These are phyloP conservation scores for Scleroderma citrinum DNA, from an alignment of 768 basidiomycete species.

Conservation along the genomic window DNA sequence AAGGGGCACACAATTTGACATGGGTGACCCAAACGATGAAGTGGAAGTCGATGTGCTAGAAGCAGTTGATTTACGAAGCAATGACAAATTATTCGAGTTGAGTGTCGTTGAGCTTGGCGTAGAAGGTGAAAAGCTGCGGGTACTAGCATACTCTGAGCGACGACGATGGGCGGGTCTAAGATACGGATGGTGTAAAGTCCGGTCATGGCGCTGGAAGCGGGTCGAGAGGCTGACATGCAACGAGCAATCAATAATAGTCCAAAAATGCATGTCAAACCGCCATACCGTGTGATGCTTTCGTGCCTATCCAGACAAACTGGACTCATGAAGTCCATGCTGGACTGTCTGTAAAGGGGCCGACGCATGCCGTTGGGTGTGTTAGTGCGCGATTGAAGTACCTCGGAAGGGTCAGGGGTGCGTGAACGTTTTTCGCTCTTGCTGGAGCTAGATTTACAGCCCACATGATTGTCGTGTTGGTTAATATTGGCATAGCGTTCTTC, in stretches of 20 bases:
- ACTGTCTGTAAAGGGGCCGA: slow-evolving; percentile 65
- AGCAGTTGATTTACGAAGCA: slow-evolving; percentile 25
- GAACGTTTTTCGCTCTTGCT: slow-evolving; percentile 10
- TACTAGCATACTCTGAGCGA: slow-evolving; percentile 17
- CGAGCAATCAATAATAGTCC: neutral
- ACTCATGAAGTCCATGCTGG: slow-evolving; percentile 83
- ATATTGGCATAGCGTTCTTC: slow-evolving; percentile 27
- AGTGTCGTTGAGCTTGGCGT: slow-evolving; percentile 64
- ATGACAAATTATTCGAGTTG: slow-evolving; percentile 35
- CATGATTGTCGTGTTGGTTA: neutral
- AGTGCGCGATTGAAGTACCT: slow-evolving; percentile 42
- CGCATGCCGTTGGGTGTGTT: slow-evolving; percentile 44
- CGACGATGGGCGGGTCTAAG: slow-evolving; percentile 30
- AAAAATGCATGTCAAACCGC: slow-evolving; percentile 19
- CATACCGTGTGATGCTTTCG: slow-evolving; percentile 56
- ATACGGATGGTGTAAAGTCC: slow-evolving; percentile 59
- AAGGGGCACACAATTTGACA: slow-evolving; percentile 31
- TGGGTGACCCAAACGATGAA: slow-evolving; percentile 33
- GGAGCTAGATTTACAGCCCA: neutral
- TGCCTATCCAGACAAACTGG: slow-evolving; percentile 37
- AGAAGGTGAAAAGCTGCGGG: slow-evolving; percentile 33
- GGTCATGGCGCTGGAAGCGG: slow-evolving; percentile 62
- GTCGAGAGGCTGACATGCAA: slow-evolving; percentile 48
- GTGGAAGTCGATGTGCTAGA: slow-evolving; percentile 23
- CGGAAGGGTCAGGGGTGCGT: slow-evolving; percentile 26